These are phyloP conservation scores for Kodamaea alishanica DNA, from an alignment of 1,139 yeast genomes.

Conservation along the genomic window DNA sequence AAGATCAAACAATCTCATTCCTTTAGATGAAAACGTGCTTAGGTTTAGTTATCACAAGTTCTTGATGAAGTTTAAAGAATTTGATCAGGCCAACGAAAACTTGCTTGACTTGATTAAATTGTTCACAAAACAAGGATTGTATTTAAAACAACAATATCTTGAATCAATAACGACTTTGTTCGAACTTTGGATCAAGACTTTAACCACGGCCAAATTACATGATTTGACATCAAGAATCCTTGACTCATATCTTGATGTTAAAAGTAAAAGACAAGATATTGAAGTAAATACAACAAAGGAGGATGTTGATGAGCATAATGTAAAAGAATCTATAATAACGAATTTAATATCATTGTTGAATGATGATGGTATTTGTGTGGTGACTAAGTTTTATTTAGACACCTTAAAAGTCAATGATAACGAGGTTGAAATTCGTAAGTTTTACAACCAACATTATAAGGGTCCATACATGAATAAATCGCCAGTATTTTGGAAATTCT, in stretches of 20 bases:
- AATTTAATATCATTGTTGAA: conserved; percentile 13
- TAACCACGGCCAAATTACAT: conserved; percentile 7
- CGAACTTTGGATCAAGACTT: conserved; percentile 16
- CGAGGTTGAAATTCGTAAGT: conserved; percentile 23
- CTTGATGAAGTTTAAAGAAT: conserved; percentile 20
- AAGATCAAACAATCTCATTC: conserved; percentile 45
- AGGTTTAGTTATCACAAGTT: conserved; percentile 42
- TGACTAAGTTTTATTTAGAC: conserved; percentile 22
- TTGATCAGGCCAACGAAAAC: conserved; percentile 26
- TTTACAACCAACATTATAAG: conserved; percentile 40
- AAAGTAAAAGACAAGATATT: conserved; percentile 6
- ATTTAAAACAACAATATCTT: conserved; percentile 24
- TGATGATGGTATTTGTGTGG: conserved; percentile 30
- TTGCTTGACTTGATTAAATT: conserved; percentile 26
- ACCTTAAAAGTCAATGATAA: conserved; percentile 6
- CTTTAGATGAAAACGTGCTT: conserved; percentile 34
- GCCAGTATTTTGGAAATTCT: conserved; percentile 53
- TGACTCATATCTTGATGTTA: conserved; percentile 17
- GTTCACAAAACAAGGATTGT: conserved; percentile 17
- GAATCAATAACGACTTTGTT: conserved; percentile 20
- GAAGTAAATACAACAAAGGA: too few species aligned
- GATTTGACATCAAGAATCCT: conserved; percentile 18
- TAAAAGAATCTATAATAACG: too few species aligned
- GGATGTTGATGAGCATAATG: too few species aligned
- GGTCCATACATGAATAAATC: conserved; percentile 37